These are phyloP conservation scores for Phytopythium helicoides DNA, from an alignment of 352 stramenopile genomes.

Conservation along the genomic window DNA sequence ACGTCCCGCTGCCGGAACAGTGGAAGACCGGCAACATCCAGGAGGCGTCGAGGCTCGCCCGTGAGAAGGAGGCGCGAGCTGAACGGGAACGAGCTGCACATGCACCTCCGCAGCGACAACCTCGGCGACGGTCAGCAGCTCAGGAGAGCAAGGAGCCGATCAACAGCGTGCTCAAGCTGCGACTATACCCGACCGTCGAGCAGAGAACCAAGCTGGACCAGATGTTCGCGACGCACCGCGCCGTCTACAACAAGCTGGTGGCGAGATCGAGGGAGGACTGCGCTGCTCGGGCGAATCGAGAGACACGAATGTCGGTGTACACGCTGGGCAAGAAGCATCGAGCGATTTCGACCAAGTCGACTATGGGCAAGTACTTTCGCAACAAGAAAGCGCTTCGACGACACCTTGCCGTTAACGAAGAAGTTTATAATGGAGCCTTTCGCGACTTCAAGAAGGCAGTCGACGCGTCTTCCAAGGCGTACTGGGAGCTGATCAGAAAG, in stretches of 20 bases:
- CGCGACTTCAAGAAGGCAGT: neutral
- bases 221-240: conserved; percentile 3
- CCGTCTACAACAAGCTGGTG: conserved; percentile 3
- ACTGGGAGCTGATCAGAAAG: neutral
- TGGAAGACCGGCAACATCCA: neutral
- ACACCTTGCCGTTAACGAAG: neutral
- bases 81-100: neutral
- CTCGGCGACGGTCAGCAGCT: neutral
- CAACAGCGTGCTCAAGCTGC: neutral
- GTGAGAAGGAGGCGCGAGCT: too few relatives aligned
- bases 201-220: neutral
- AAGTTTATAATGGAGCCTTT: neutral
- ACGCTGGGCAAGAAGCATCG: neutral
- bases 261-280: neutral
- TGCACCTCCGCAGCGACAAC: too few relatives aligned
- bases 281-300: neutral
- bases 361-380: neutral
- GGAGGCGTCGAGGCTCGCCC: too few relatives aligned
- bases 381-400: neutral
- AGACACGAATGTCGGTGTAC: neutral
- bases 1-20: neutral
- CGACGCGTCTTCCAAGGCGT: neutral
- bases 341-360: neutral
- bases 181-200: neutral
- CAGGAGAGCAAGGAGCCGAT: neutral